Evolutionary conservation across 306 rosid species (phyloP).

Genomic region (Abrus pulchellus): DNA sequence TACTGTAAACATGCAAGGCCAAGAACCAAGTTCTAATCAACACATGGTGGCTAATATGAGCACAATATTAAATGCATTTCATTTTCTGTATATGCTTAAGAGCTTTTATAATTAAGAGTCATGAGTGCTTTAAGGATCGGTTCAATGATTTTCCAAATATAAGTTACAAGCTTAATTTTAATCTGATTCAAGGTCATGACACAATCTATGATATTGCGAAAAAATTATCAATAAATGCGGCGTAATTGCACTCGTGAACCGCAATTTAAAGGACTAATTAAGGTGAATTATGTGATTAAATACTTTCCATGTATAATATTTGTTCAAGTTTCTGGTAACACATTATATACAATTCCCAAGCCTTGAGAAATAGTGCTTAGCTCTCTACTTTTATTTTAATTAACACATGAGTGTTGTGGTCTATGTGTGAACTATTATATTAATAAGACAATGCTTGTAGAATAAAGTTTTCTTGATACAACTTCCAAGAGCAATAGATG

Average conservation of each 20-base stretch:
- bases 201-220: too few relatives aligned
- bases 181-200: neutral
- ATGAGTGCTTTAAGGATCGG: neutral
- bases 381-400: too few relatives aligned
- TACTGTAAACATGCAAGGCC: neutral
- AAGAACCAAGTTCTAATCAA: neutral
- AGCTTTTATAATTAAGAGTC: neutral
- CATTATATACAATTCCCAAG: too few relatives aligned
- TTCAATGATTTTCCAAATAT: neutral
- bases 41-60: neutral
- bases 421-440: too few relatives aligned
- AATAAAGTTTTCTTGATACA: conserved; percentile 44
- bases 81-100: neutral
- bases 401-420: neutral
- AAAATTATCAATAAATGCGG: too few relatives aligned
- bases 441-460: conserved; percentile 36
- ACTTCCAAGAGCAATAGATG: conserved; percentile 48
- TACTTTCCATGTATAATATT: too few relatives aligned
- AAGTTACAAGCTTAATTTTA: neutral
- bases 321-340: too few relatives aligned
- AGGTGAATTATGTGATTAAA: too few relatives aligned
- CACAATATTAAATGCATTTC: neutral
- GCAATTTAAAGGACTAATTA: too few relatives aligned
- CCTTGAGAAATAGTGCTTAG: too few relatives aligned
- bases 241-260: too few relatives aligned